Conservation (phyloP, 176 grass and related monocot genomes). For the Triticum dicoccoides region DNA sequence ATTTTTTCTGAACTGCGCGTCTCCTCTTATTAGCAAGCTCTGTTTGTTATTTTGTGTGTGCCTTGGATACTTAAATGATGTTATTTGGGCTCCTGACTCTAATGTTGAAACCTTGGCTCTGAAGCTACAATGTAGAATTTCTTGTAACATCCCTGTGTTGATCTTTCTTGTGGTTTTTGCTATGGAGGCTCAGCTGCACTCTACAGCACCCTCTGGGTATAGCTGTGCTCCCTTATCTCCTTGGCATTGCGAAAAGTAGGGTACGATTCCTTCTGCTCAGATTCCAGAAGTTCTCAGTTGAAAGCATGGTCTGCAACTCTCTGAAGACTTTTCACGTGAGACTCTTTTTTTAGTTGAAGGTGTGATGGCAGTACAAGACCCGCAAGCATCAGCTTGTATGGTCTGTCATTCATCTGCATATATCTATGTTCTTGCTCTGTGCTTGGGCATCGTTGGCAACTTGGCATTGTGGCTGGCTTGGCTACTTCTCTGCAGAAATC, state of each 20-base stretch:
- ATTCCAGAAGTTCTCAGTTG: not conserved
- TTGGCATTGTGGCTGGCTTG: not conserved
- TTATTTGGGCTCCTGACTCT: too few relatives aligned
- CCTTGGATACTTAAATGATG: too few relatives aligned
- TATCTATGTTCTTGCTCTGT: not conserved
- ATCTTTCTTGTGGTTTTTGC: not conserved
- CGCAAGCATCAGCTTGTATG: too few relatives aligned
- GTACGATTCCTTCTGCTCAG: not conserved
- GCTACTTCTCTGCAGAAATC: not conserved
- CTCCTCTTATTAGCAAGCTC: too few relatives aligned
- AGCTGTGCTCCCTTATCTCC: not conserved
- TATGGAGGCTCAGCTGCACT: not conserved
- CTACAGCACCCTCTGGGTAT: not conserved
- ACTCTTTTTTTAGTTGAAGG: not conserved
- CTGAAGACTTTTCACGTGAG: not conserved
- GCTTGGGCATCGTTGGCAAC: not conserved
- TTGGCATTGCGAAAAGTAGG: not conserved
- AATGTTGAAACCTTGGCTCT: too few relatives aligned
- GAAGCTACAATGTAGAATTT: too few relatives aligned
- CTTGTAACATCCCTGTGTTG: not conserved
- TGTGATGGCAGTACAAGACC: too few relatives aligned
- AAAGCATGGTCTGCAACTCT: not conserved
- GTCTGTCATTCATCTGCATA: too few relatives aligned
- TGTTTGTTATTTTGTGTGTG: too few relatives aligned
- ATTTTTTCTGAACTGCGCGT: too few relatives aligned